These are phyloP conservation scores for Aspergillus conjunctus DNA, from an alignment of 495 filamentous ascomycete species.

Conservation along the genomic window DNA sequence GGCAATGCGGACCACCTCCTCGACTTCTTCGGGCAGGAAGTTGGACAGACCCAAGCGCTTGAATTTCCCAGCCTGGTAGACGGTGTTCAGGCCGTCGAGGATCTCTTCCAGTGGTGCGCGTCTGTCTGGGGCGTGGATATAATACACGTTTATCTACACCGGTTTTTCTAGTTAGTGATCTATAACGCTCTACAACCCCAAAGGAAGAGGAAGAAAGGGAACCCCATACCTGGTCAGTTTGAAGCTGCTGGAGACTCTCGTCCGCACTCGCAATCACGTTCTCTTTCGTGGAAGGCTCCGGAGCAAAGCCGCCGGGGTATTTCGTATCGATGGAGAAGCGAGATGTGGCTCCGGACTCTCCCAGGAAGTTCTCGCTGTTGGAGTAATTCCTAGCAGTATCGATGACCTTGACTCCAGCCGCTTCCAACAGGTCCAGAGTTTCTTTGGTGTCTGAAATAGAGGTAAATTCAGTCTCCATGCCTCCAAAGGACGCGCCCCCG, in stretches of 20 bases:
- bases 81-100: slow-evolving; percentile 40
- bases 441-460: slow-evolving; percentile 7
- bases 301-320: slow-evolving; percentile 31
- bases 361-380: slow-evolving; percentile 33
- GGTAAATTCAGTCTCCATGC: not conserved
- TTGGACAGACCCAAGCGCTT: slow-evolving; percentile 50
- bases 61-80: slow-evolving; percentile 42
- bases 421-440: slow-evolving; percentile 23
- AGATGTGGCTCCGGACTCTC: slow-evolving; percentile 22
- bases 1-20: slow-evolving; percentile 44
- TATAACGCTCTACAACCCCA: no score
- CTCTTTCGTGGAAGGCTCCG: slow-evolving; percentile 31
- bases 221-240: slow-evolving; percentile 25
- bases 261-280: slow-evolving; percentile 20
- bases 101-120: slow-evolving; percentile 46
- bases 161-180: not conserved
- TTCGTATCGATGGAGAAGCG: slow-evolving; percentile 44
- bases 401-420: slow-evolving; percentile 31
- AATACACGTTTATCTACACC: slow-evolving; percentile 44
- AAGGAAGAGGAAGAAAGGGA: not conserved
- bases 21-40: slow-evolving; percentile 46
- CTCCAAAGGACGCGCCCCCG: slow-evolving; percentile 5
- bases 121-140: slow-evolving; percentile 49
- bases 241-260: slow-evolving; percentile 21
- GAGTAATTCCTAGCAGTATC: slow-evolving; percentile 40